Conservation (phyloP, 345 rosid genomes). For the Erysimum cheiranthoides region DNA sequence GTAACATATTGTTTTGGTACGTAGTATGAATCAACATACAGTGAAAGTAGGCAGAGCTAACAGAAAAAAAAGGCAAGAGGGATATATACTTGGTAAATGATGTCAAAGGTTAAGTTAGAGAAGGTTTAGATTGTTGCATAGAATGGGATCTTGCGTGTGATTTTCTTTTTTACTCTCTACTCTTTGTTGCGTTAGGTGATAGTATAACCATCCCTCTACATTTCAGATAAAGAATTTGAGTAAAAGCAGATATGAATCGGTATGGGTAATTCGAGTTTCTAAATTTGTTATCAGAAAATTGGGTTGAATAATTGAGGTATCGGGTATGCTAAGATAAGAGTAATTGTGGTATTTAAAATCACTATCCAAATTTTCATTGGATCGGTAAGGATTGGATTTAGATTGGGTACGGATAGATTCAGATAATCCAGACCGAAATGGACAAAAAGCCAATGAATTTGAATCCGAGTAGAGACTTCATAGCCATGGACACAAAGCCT, state of each 20-base stretch:
- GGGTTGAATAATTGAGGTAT: no score
- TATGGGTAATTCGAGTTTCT: not conserved
- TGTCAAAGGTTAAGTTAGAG: conserved; percentile 47
- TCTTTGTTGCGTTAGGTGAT: conserved; percentile 25
- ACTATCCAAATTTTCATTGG: not conserved
- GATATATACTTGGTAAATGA: conserved; percentile 34
- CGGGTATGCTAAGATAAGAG: no score
- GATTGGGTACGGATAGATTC: no score
- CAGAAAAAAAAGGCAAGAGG: not conserved
- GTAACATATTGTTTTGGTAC: conserved; percentile 36
- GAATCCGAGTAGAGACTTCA: no score
- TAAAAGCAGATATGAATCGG: not conserved
- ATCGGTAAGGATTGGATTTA: no score
- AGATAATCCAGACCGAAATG: not conserved
- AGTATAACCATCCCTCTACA: not conserved
- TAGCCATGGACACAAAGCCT: not conserved
- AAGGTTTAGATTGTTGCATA: conserved; percentile 24
- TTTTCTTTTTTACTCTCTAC: not conserved
- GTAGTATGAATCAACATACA: conserved; percentile 30
- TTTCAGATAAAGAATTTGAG: not conserved
- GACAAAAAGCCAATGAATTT: not conserved
- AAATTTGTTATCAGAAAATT: no score
- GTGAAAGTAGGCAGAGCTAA: conserved; percentile 44
- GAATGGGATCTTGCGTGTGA: conserved; percentile 21
- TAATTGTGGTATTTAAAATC: not conserved